A percentile compares a stretch with the other conserved stretches of the same genome.
Conservation (phyloP, 495 filamentous ascomycete genomes). For the Pseudomonodictys pantanalensis region DNA sequence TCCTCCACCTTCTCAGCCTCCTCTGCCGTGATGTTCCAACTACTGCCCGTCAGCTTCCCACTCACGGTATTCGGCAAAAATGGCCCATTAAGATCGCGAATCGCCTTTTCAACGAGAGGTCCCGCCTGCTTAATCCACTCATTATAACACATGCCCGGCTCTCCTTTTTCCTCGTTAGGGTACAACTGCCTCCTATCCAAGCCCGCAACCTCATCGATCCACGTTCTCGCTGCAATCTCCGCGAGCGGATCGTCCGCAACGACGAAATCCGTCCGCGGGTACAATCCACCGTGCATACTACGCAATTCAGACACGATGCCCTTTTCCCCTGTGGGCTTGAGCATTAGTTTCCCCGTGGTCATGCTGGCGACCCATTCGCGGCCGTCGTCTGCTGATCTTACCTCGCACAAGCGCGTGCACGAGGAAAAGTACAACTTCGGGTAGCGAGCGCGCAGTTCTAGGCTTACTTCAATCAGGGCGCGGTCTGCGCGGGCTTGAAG, state of each 20-base stretch:
- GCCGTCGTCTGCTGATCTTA: neutral
- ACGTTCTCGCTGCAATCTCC: neutral
- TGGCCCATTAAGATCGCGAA: neutral
- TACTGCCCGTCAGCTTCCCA: neutral
- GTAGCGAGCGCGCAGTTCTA: neutral
- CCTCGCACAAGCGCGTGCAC: neutral
- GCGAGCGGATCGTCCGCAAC: constrained; percentile 2
- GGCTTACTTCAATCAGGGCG: neutral
- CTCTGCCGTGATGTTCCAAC: too few relatives aligned
- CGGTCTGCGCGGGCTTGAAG: neutral
- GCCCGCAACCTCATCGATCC: constrained; percentile 2
- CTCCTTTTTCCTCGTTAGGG: neutral
- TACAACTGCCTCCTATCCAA: neutral
- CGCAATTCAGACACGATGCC: neutral
- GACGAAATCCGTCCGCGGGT: neutral
- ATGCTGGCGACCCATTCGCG: neutral
- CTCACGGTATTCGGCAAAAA: constrained; percentile 7
- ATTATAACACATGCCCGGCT: too few relatives aligned
- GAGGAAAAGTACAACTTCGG: neutral
- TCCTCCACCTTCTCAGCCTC: too few relatives aligned
- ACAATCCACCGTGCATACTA: neutral
- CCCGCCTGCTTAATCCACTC: neutral
- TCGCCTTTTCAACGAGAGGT: neutral
- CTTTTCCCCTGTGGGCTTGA: neutral
- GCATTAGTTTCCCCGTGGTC: neutral